Evolutionary conservation across 345 rosid species (phyloP).

Genomic region (Tarenaya hassleriana): DNA sequence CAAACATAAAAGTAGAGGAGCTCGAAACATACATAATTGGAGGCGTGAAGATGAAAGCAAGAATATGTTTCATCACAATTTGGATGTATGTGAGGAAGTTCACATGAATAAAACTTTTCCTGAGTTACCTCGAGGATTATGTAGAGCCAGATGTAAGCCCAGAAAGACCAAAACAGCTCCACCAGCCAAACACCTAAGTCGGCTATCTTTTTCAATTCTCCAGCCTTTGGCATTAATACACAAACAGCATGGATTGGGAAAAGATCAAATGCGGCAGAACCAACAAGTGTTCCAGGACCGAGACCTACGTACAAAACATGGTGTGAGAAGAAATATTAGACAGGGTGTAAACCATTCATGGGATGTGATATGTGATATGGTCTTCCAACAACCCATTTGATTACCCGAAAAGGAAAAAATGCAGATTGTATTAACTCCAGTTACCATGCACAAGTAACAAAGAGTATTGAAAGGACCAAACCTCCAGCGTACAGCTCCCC

Average conservation of each 20-base stretch:
- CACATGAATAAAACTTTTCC: no score
- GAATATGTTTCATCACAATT: no score
- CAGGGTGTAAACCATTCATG: no score
- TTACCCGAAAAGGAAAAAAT: neutral
- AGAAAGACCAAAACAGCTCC: constrained; percentile 94
- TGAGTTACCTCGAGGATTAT: constrained; percentile 73
- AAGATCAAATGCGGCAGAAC: constrained; percentile 98
- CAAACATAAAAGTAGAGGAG: no score
- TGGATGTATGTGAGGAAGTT: no score
- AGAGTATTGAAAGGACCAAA: constrained; percentile 22
- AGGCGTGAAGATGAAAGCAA: no score
- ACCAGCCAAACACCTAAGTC: constrained; percentile 93
- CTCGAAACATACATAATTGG: no score
- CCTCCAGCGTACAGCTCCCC: constrained; percentile 84
- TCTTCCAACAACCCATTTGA: no score
- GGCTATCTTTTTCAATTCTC: constrained; percentile 90
- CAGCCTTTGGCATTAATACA: constrained; percentile 91
- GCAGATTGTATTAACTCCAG: neutral
- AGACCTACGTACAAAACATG: constrained; percentile 40
- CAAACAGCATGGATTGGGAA: constrained; percentile 96
- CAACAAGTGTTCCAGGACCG: constrained; percentile 98
- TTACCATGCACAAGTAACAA: neutral
- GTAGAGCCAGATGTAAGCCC: constrained; percentile 96
- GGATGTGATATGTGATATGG: neutral
- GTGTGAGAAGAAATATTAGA: neutral